Evolutionary conservation across 2,329 filamentous ascomycete species (phyloP).

Genomic region (Diaporthe citriasiana): DNA sequence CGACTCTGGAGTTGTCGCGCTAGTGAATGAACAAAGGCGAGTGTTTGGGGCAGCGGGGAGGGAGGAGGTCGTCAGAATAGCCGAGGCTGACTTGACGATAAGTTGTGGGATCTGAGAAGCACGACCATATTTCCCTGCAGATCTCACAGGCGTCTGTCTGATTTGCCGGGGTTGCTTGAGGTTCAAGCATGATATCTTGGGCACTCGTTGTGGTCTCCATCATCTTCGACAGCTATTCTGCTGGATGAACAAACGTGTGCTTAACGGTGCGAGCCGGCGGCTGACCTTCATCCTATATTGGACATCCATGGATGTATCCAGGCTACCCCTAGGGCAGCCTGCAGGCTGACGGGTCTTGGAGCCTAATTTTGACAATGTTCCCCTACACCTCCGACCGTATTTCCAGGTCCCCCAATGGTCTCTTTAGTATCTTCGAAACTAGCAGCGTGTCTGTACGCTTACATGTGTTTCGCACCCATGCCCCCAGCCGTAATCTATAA

Average conservation of each 20-base stretch:
- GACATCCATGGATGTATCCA: background rate
- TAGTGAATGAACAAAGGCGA: background rate
- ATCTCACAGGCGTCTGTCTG: background rate
- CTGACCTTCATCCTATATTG: background rate
- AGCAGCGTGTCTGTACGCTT: background rate
- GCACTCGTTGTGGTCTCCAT: background rate
- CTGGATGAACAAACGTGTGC: background rate
- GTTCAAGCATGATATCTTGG: too few species aligned
- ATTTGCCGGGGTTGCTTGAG: background rate
- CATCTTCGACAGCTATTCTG: background rate
- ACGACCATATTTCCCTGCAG: background rate
- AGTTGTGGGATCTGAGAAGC: background rate
- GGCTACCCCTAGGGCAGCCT: too few species aligned
- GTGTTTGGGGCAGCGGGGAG: background rate
- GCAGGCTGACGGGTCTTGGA: background rate
- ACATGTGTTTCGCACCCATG: background rate
- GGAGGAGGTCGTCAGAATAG: background rate
- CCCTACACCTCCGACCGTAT: background rate
- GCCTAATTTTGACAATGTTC: background rate
- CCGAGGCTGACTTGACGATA: background rate
- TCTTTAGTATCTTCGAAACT: background rate
- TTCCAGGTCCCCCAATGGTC: background rate
- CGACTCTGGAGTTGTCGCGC: background rate
- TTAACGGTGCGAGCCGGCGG: background rate
- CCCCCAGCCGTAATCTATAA: background rate